A percentile compares a stretch with the other conserved stretches of the same genome.
Evolutionary conservation across 768 basidiomycete genomes (phyloP).

Genomic region (Auricularia heimuer): DNA sequence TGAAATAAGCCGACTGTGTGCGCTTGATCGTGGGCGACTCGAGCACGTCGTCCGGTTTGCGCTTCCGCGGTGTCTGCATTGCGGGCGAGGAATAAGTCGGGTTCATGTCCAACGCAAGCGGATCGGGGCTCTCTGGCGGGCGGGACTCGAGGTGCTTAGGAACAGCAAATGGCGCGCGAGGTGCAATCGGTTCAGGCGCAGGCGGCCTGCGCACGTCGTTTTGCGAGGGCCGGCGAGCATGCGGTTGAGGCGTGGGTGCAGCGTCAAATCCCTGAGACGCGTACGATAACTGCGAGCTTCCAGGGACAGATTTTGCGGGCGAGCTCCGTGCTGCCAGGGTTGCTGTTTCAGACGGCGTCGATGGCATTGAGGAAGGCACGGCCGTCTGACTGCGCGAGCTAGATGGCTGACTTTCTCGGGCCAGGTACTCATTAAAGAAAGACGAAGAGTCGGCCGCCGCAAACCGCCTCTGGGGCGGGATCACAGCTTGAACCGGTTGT

Average conservation of each 20-base stretch:
- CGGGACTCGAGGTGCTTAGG: constrained; percentile 16
- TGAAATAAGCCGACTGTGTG: constrained; percentile 18
- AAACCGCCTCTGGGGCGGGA: constrained; percentile 24
- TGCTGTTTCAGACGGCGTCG: constrained; percentile 38
- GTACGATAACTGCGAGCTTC: constrained; percentile 5
- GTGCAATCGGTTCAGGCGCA: constrained; percentile 1
- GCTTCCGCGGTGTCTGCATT: constrained; percentile 54
- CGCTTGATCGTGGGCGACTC: constrained; percentile 61
- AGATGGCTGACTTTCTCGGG: constrained; percentile 11
- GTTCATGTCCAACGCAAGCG: constrained; percentile 29
- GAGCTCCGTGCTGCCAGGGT: constrained; percentile 15
- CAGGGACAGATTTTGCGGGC: neutral
- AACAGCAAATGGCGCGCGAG: neutral
- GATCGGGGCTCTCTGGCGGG: constrained; percentile 39
- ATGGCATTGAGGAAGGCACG: neutral
- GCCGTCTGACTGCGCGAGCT: neutral
- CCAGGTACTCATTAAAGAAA: constrained; percentile 62
- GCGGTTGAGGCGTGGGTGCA: neutral
- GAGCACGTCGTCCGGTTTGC: constrained; percentile 51
- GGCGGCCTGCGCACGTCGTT: constrained; percentile 14
- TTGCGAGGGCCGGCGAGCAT: neutral
- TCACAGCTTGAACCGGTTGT: neutral
- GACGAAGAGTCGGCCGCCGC: constrained; percentile 47
- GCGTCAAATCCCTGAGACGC: neutral
- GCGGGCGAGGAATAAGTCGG: constrained; percentile 20